phyloP scores from a whole-genome alignment of 768 basidiomycete species.

The Kwoniella dejecticola region DNA sequence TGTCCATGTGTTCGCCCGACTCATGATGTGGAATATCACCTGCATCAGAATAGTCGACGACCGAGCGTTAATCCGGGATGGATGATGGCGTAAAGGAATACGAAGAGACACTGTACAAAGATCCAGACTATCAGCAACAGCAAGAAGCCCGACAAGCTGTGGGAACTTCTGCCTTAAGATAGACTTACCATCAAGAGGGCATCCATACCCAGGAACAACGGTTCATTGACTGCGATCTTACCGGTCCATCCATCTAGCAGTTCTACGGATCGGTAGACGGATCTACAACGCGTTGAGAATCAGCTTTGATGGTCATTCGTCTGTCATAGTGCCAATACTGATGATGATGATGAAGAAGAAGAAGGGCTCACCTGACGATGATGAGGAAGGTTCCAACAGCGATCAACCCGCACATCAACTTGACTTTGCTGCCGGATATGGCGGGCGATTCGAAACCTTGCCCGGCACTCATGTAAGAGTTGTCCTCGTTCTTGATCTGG shows the following conservation, averaged over 20 bases:
- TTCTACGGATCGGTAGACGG: constrained; percentile 63
- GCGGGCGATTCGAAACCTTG: too few relatives aligned
- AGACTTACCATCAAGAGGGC: constrained; percentile 47
- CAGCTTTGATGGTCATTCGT: too few relatives aligned
- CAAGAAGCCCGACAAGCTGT: background rate
- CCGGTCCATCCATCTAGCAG: constrained; percentile 61
- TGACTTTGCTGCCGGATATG: constrained; percentile 6
- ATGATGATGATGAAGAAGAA: background rate
- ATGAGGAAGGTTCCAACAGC: constrained; percentile 57
- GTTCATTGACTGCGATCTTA: constrained; percentile 60
- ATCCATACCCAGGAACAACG: constrained; percentile 45
- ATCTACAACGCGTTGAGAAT: constrained; percentile 17
- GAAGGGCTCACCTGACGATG: constrained; percentile 58
- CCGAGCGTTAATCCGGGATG: constrained; percentile 12
- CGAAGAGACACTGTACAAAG: constrained; percentile 5
- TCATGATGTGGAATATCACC: too few relatives aligned
- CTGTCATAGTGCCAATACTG: too few relatives aligned
- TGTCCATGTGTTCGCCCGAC: too few relatives aligned
- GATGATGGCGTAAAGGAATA: constrained; percentile 6
- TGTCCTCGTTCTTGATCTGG: background rate
- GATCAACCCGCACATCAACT: constrained; percentile 12
- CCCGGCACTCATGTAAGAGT: too few relatives aligned
- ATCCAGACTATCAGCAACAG: background rate
- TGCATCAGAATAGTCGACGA: background rate
- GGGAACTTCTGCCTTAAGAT: too few relatives aligned